Evolutionary conservation across 2,329 filamentous ascomycete genomes (phyloP).

Genomic region (Coniochaeta prunicola): DNA sequence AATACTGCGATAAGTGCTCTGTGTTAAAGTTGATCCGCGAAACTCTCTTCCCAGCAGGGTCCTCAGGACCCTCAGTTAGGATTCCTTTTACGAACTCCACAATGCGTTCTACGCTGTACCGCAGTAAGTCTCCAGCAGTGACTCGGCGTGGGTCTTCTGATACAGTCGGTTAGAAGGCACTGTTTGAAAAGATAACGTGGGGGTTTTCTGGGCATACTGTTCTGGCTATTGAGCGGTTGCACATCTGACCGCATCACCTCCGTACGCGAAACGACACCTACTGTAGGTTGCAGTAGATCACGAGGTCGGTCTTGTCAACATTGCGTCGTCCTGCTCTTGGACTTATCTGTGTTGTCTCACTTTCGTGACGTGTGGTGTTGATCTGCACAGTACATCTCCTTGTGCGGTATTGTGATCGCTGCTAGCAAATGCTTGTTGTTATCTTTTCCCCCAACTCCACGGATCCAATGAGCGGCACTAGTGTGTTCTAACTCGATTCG

Average conservation of each 20-base stretch:
- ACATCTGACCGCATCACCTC: neutral
- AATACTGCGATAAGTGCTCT: neutral
- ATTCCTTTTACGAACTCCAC: neutral
- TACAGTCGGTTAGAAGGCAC: neutral
- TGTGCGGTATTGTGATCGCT: neutral
- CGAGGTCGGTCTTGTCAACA: neutral
- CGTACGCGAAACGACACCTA: neutral
- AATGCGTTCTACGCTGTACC: neutral
- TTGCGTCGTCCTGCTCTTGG: neutral
- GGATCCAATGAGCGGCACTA: neutral
- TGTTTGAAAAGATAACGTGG: neutral
- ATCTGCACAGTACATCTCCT: neutral
- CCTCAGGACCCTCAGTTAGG: neutral
- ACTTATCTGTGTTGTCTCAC: neutral
- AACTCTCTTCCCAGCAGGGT: neutral
- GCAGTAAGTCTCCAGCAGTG: neutral
- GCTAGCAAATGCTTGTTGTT: neutral
- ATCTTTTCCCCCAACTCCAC: neutral
- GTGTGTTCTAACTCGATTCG: neutral
- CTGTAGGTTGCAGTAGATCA: no score
- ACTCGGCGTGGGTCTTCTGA: neutral
- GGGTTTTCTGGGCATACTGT: neutral
- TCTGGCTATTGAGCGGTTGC: neutral
- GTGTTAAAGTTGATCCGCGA: neutral
- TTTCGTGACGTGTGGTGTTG: neutral